Conservation (phyloP, 2,329 filamentous ascomycete genomes). For the Graphiopsis chlorocephala region DNA sequence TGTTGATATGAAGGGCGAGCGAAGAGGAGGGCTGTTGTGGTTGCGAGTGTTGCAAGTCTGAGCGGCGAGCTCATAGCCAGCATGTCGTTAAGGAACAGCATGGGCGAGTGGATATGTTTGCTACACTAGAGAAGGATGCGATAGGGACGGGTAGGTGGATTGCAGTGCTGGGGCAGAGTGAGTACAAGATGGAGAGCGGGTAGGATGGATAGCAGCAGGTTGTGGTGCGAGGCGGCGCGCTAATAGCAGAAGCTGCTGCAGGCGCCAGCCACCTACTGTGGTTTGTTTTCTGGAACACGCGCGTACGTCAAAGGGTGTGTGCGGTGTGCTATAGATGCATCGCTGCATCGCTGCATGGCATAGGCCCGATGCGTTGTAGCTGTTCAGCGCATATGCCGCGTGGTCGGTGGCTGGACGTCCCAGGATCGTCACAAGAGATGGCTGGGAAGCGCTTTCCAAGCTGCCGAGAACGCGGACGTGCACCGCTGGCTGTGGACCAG, state of each 20-base stretch:
- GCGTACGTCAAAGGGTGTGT: slow-evolving; percentile 12
- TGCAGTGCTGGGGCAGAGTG: slow-evolving; percentile 4
- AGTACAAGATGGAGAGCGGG: slow-evolving; percentile 9
- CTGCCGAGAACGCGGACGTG: not conserved
- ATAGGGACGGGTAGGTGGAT: slow-evolving; percentile 9
- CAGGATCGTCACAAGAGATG: not conserved
- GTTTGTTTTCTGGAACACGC: not conserved
- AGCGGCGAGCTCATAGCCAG: slow-evolving; percentile 32
- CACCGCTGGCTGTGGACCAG: not conserved
- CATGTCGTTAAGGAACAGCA: slow-evolving; percentile 28
- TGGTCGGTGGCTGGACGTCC: slow-evolving; percentile 4
- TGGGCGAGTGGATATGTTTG: slow-evolving; percentile 15
- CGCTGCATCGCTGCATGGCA: slow-evolving; percentile 5
- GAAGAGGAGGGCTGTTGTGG: slow-evolving; percentile 38
- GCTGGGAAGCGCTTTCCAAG: not conserved
- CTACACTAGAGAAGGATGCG: slow-evolving; percentile 10
- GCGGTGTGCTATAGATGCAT: slow-evolving; percentile 5
- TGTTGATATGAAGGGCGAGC: slow-evolving; percentile 45
- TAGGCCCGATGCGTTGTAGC: slow-evolving; percentile 8
- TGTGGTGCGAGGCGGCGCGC: slow-evolving; percentile 2
- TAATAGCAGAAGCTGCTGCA: slow-evolving; percentile 3
- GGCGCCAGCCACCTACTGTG: slow-evolving; percentile 14
- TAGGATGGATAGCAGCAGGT: slow-evolving; percentile 9
- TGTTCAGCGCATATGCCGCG: not conserved
- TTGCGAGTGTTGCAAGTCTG: slow-evolving; percentile 39